Evolutionary conservation across 2,329 filamentous ascomycete species (phyloP).

Genomic region (Paradendryphiella salina): DNA sequence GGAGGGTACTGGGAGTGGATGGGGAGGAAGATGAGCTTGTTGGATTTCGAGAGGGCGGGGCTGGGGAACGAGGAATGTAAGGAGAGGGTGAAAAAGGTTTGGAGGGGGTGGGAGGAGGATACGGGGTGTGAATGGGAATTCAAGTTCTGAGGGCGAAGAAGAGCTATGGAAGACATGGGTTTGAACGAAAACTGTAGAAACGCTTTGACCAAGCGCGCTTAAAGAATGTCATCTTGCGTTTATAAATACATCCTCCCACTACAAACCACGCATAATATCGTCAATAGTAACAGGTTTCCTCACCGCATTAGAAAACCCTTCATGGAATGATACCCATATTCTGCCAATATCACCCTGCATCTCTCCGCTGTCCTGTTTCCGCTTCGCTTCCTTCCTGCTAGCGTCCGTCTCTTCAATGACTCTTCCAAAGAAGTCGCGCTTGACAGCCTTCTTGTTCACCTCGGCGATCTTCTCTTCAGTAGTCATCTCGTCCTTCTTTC

Average conservation of each 20-base stretch:
- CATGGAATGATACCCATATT: conserved; percentile 87
- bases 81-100: conserved; percentile 1
- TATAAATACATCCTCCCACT: neutral
- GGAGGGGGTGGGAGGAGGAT: conserved; percentile 18
- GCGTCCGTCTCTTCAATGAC: conserved; percentile 59
- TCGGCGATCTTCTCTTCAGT: conserved; percentile 30
- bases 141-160: neutral
- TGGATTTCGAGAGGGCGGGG: conserved; percentile 9
- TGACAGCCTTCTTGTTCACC: conserved; percentile 52
- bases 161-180: too few species aligned
- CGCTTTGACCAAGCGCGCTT: too few species aligned
- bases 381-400: conserved; percentile 48
- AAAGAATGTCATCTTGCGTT: too few species aligned
- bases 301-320: conserved; percentile 90
- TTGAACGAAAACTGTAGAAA: too few species aligned
- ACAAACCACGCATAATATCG: conserved; percentile 74
- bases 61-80: conserved; percentile 6
- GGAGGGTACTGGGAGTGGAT: conserved; percentile 20
- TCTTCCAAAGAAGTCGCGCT: conserved; percentile 85
- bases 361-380: conserved; percentile 43
- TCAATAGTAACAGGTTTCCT: conserved; percentile 80
- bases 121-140: conserved; percentile 9
- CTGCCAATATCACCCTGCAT: conserved; percentile 56
- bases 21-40: conserved; percentile 10
- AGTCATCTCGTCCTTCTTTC: conserved; percentile 22